phyloP scores from a whole-genome alignment of 1,139 yeast genomes.

The Taphrina pruni region DNA sequence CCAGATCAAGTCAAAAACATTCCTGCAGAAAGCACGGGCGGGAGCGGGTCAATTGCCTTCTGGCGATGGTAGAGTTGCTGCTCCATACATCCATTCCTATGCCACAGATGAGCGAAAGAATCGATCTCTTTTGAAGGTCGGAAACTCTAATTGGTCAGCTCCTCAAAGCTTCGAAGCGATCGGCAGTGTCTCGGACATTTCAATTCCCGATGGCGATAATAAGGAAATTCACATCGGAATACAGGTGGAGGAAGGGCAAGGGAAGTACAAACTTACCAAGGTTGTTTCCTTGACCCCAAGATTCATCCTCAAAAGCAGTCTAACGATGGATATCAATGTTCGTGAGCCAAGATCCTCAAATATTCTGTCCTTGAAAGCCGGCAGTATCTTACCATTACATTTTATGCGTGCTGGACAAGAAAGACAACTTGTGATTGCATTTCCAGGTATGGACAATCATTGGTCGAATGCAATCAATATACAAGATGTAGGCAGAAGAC shows the following conservation, averaged over 20 bases:
- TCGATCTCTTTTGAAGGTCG: conserved; percentile 71
- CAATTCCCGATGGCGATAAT: conserved; percentile 63
- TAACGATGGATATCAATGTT: conserved; percentile 63
- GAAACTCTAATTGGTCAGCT: conserved; percentile 74
- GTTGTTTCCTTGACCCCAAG: conserved; percentile 84
- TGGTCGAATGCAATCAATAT: conserved; percentile 92
- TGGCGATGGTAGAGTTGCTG: conserved; percentile 52
- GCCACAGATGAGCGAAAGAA: conserved; percentile 66
- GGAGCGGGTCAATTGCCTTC: conserved; percentile 42
- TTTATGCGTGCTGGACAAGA: conserved; percentile 58
- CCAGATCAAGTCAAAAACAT: conserved; percentile 61
- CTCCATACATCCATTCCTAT: conserved; percentile 87
- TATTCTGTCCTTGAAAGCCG: conserved; percentile 52
- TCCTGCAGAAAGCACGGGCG: conserved; percentile 37
- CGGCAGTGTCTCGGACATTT: conserved; percentile 77
- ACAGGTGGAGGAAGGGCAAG: conserved; percentile 81
- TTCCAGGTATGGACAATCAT: conserved; percentile 62
- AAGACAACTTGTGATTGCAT: conserved; percentile 66
- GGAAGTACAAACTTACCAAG: conserved; percentile 75
- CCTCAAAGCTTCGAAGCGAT: conserved; percentile 87
- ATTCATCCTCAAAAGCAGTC: conserved; percentile 70
- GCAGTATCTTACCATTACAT: conserved; percentile 67
- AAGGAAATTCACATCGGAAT: conserved; percentile 79
- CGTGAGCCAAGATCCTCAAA: conserved; percentile 60
- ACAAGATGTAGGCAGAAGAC: conserved; percentile 81